Base-by-base conservation (phyloP, 2,329 filamentous ascomycete species). In the Pseudodiploospora longispora region DNA sequence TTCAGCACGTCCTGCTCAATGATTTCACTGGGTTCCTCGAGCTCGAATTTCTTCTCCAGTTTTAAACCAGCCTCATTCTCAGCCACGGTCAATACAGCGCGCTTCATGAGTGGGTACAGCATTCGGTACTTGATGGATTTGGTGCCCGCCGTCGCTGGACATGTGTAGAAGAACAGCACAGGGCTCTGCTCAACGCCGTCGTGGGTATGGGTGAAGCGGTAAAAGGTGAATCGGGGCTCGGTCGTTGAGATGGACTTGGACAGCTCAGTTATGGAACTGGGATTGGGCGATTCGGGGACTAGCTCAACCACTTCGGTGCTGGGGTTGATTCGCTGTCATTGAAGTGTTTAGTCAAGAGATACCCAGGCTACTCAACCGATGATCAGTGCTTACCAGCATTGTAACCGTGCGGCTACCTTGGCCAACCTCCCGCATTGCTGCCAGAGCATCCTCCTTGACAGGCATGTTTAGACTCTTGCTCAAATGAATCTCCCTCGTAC, bases 101-200 rank as follows among this genome's bases (percentile, higher is more conserved):
- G 71, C 65, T 82, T 82, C 69, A 82, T 82, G 28, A 82, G 68
- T 31, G 87, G 85, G 61, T 93, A 93, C 58, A 93, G 65, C 87
- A 94, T 94, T 51, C 86, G 75, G 65, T 85, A 83, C 68, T 87
- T 90, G 68, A 93, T 85, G 42, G 76, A 70, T 65, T 82, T 86
- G 42, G 74, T 79, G 29, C 70, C 76, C 0, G 76, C 67, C 4
- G 82, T 74, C 6, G 75, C 69, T 1, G 87, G 87, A 61, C 85
- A 89, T 5, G 86, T 91, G 67, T 89, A 91, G 59, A 93, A 80
- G 68, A 93, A 93, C 5, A 91, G 71, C 39, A 91, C 69, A 3
- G 82, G 78, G 44, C 70, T 74, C 42, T 71, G 67, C 47, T 74
- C 65, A 38, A 59, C 50, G 27, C 78, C 78, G 30, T 69, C 65